These are phyloP conservation scores for Penicillium verrucosum DNA, from an alignment of 2,329 filamentous ascomycete species.

Conservation along the genomic window DNA sequence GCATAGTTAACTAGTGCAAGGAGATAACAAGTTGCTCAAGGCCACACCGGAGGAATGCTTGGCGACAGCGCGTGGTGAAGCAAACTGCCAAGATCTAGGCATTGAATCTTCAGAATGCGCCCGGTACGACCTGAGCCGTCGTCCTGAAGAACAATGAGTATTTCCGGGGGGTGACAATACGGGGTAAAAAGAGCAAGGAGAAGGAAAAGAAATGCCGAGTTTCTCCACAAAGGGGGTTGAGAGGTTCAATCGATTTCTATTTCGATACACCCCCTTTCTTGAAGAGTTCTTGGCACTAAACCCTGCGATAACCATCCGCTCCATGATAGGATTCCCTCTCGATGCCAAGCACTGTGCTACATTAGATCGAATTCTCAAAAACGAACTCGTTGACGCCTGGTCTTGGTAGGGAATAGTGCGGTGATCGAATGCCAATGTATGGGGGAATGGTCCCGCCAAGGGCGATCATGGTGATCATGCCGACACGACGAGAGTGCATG, in stretches of 20 bases:
- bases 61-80: constrained; percentile 4
- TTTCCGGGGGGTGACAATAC: constrained; percentile 8
- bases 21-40: neutral
- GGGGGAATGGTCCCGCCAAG: constrained; percentile 6
- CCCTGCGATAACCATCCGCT: neutral
- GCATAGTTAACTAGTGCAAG: neutral
- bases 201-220: neutral
- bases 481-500: neutral
- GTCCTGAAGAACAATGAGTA: neutral
- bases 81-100: constrained; percentile 10
- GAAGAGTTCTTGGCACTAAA: constrained; percentile 1
- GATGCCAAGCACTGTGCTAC: constrained; percentile 4
- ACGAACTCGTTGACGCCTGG: neutral
- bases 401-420: neutral
- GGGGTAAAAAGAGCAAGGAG: constrained; percentile 4
- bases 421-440: neutral
- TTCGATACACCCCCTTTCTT: constrained; percentile 4
- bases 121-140: neutral
- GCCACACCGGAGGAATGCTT: constrained; percentile 8
- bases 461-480: constrained; percentile 13
- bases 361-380: neutral
- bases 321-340: constrained; percentile 1
- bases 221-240: constrained; percentile 7
- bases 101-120: constrained; percentile 10
- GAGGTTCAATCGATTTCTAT: neutral